Percentiles rank a stretch among this genome's conserved stretches.
Evolutionary conservation across 306 rosid species (phyloP).

Genomic region (Cajanus cajan): DNA sequence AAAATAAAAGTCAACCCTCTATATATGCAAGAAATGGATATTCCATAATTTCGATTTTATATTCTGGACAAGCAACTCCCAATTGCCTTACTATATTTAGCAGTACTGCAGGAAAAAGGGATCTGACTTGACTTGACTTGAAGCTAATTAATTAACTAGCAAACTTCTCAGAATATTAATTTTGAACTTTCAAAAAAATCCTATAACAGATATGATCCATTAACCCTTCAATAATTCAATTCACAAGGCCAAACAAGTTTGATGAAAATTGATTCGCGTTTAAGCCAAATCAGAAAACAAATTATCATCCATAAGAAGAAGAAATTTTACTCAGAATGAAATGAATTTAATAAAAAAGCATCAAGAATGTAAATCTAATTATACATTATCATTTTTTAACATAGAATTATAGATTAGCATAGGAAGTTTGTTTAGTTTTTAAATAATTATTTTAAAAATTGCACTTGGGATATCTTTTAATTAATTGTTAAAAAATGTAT

Average conservation of each 20-base stretch:
- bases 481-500: background rate
- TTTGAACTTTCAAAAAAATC: background rate
- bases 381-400: background rate
- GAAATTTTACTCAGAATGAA: background rate
- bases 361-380: background rate
- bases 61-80: conserved; percentile 14
- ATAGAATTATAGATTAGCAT: too few relatives aligned
- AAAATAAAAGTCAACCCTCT: conserved; percentile 35
- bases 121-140: conserved; percentile 11
- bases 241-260: background rate
- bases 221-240: background rate
- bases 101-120: background rate
- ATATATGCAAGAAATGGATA: background rate
- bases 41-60: background rate
- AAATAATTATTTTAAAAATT: background rate
- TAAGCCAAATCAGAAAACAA: background rate
- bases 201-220: background rate
- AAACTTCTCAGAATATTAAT: background rate
- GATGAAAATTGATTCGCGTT: background rate
- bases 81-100: conserved; percentile 12
- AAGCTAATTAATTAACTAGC: background rate
- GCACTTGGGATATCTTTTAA: background rate
- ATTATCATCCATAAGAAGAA: background rate
- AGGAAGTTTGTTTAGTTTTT: background rate
- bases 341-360: background rate